phyloP scores from a whole-genome alignment of 345 rosid species.

The Diplotaxis tenuifolia region DNA sequence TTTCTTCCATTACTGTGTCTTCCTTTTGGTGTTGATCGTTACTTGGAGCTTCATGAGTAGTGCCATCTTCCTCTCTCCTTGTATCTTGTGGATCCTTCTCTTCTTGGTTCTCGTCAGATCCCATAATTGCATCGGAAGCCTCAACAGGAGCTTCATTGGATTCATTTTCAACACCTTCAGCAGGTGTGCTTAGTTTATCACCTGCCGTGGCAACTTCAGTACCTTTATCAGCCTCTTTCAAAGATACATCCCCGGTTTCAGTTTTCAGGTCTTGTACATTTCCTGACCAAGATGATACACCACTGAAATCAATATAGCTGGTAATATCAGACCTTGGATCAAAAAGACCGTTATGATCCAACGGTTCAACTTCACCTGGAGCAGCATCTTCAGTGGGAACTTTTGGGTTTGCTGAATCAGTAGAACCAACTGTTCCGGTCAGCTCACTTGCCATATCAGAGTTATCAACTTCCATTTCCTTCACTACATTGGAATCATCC shows the following conservation, averaged over 20 bases:
- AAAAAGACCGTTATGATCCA: conserved; percentile 38
- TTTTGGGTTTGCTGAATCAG: conserved; percentile 22
- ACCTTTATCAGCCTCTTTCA: conserved; percentile 29
- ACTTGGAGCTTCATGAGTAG: conserved; percentile 21
- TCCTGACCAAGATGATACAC: conserved; percentile 41
- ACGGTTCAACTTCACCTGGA: conserved; percentile 39
- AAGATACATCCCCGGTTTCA: conserved; percentile 19
- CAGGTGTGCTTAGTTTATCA: neutral
- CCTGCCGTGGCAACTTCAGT: conserved; percentile 26
- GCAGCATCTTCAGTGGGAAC: conserved; percentile 24
- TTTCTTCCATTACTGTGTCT: conserved; percentile 37
- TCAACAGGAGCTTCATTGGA: neutral
- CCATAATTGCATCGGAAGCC: neutral
- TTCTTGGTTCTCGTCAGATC: neutral
- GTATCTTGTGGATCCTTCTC: conserved; percentile 13
- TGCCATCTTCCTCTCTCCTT: conserved; percentile 22
- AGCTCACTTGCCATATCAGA: conserved; percentile 12
- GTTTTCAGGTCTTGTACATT: conserved; percentile 35
- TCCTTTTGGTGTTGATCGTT: conserved; percentile 20
- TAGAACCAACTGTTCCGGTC: conserved; percentile 3
- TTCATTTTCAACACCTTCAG: conserved; percentile 9
- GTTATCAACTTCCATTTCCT: conserved; percentile 35
- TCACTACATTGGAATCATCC: conserved; percentile 32
- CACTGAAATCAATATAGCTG: conserved; percentile 45
- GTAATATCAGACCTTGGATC: conserved; percentile 37